Percentiles rank a stretch among this genome's conserved stretches.
Conservation (phyloP, 2,329 filamentous ascomycete genomes). For the Phialocephala subalpina region DNA sequence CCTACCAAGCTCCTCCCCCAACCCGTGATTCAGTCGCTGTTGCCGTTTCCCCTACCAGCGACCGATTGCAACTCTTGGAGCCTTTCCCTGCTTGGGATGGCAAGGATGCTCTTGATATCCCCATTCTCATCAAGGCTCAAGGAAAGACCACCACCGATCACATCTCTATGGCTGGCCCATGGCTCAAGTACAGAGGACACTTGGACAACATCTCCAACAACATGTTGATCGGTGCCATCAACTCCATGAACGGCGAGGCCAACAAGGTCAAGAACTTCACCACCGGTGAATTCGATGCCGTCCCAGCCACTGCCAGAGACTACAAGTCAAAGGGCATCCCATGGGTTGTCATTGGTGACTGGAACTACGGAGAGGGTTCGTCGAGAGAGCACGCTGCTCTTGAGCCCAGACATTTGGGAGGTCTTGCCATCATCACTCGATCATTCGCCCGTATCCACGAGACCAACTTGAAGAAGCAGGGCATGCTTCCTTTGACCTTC, state of each 20-base stretch:
- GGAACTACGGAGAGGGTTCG: conserved; percentile 98
- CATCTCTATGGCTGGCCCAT: conserved; percentile 96
- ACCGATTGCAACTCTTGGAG: conserved; percentile 91
- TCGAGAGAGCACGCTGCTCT: conserved; percentile 98
- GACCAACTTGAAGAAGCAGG: conserved; percentile 99
- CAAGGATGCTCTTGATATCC: conserved; percentile 84
- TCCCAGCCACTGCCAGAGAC: conserved; percentile 93
- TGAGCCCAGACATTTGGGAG: conserved; percentile 96
- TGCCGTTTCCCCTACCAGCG: conserved; percentile 85
- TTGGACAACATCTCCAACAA: conserved; percentile 99
- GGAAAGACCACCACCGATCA: conserved; percentile 98
- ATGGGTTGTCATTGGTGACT: conserved; percentile 99
- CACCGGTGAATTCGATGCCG: conserved; percentile 83
- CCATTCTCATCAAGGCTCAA: conserved; percentile 94
- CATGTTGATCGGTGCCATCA: conserved; percentile 98
- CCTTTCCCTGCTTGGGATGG: conserved; percentile 91
- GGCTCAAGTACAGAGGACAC: conserved; percentile 98
- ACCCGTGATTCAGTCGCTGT: conserved; percentile 79
- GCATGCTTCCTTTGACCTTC: conserved; percentile 99
- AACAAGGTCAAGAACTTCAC: conserved; percentile 97
- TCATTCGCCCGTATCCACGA: conserved; percentile 99
- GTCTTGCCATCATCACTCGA: conserved; percentile 94
- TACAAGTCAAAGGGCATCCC: conserved; percentile 97
- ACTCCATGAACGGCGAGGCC: conserved; percentile 93
- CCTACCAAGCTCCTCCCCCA: conserved; percentile 92